Conservation (phyloP, 352 stramenopile species). For the Pythium periplocum region DNA sequence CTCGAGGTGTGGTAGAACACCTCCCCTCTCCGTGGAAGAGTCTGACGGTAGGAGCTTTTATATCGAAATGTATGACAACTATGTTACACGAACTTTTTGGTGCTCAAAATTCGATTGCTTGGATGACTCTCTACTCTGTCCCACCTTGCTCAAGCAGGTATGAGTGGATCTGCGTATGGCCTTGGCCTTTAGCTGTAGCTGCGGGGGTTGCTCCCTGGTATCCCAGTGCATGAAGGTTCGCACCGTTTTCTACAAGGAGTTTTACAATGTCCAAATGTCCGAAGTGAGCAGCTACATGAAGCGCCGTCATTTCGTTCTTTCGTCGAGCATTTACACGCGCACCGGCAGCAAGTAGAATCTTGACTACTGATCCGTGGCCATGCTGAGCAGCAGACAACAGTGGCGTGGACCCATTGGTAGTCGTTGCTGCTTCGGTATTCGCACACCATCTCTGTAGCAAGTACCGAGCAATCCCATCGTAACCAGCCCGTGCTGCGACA, state of each 20-base stretch:
- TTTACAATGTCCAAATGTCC: slow-evolving; percentile 6
- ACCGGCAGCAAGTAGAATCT: slow-evolving; percentile 5
- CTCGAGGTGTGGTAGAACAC: too few species aligned
- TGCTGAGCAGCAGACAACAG: slow-evolving; percentile 9
- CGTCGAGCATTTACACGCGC: slow-evolving; percentile 7
- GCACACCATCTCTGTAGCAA: slow-evolving; percentile 9
- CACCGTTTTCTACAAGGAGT: slow-evolving; percentile 4
- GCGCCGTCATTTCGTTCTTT: slow-evolving; percentile 16
- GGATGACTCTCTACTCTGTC: slow-evolving; percentile 2
- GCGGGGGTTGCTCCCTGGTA: slow-evolving; percentile 6
- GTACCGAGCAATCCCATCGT: slow-evolving; percentile 7
- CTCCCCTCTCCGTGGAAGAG: too few species aligned
- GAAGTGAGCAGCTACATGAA: slow-evolving; percentile 15
- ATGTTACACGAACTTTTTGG: too few species aligned
- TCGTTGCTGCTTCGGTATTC: slow-evolving; percentile 11
- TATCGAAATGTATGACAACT: too few species aligned
- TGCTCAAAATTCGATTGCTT: too few species aligned
- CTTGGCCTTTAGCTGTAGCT: slow-evolving; percentile 6
- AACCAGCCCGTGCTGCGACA: slow-evolving; percentile 3
- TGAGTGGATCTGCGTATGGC: slow-evolving; percentile 4
- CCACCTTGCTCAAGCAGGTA: slow-evolving; percentile 4
- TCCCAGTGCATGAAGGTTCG: slow-evolving; percentile 5
- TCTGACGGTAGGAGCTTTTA: too few species aligned
- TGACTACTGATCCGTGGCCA: slow-evolving; percentile 6
- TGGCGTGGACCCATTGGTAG: slow-evolving; percentile 14